These are phyloP conservation scores for Avena atlantica DNA, from an alignment of 176 grass and related monocot genomes.

Conservation along the genomic window DNA sequence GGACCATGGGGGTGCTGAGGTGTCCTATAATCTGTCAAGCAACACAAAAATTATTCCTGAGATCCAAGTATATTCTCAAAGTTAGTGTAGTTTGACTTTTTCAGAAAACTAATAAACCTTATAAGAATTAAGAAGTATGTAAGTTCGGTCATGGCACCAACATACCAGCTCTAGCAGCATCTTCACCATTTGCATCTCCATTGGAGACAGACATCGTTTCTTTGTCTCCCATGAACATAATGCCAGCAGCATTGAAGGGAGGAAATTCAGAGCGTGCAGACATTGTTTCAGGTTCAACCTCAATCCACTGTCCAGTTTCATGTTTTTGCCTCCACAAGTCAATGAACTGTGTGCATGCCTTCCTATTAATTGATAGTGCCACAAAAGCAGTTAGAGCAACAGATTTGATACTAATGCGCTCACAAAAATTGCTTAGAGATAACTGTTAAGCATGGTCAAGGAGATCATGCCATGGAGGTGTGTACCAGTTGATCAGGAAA, in stretches of 20 bases:
- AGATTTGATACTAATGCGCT: neutral
- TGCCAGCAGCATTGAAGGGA: conserved; percentile 76
- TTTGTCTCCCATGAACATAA: conserved; percentile 78
- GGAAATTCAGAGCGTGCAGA: conserved; percentile 82
- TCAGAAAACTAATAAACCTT: too few species aligned
- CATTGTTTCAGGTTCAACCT: conserved; percentile 87
- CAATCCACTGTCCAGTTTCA: conserved; percentile 98
- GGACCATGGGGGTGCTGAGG: conserved; percentile 56
- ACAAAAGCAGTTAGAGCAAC: conserved; percentile 9
- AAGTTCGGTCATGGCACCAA: conserved; percentile 31
- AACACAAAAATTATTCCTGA: conserved; percentile 21
- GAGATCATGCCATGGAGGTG: neutral
- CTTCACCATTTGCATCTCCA: conserved; percentile 59
- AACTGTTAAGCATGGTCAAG: neutral
- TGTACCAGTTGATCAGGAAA: conserved; percentile 18
- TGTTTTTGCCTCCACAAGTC: conserved; percentile 97
- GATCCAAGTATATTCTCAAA: conserved; percentile 11
- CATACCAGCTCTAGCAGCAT: conserved; percentile 68
- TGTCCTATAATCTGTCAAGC: conserved; percentile 56
- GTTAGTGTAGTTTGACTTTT: too few species aligned
- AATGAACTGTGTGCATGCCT: conserved; percentile 78
- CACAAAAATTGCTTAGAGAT: neutral
- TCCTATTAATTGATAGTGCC: conserved; percentile 50
- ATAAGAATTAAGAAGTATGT: too few species aligned
- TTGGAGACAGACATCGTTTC: conserved; percentile 60